Evolutionary conservation across 129 eudicot species (phyloP), one percentile per base, ranked within the genome.

Genomic region (Centaurea solstitialis): DNA sequence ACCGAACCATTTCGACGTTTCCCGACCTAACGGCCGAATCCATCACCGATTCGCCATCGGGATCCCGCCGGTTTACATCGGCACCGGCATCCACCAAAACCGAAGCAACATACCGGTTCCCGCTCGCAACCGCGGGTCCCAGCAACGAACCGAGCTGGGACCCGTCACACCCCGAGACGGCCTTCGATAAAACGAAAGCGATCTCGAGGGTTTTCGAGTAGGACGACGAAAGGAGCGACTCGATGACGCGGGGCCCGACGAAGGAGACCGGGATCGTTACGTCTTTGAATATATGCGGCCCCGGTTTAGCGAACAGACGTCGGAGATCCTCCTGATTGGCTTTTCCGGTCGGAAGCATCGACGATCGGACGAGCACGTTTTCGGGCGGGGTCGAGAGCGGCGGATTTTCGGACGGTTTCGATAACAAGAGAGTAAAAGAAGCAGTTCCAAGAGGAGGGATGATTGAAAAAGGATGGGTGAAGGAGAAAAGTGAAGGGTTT

Each of bases 291-390:
- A 93, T 87, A 39, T 88, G 92, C 0, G 87, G 92, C 0, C 96
- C 96, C 0, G 90, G 92, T 74, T 81, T 86, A 2, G 92, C 84
- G 74, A 93, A 93, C 35, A 93, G 74, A 0, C 89, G 88, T 24
- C 83, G 83, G 83, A 93, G 93, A 21, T 93, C 89, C 6, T 93
- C 98, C 17, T 68, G 91, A 23, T 61, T 72, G 79, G 98, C 98
- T 79, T 89, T 93, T 30, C 98, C 93, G n/a, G 93, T 90, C 13
- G 96, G 96, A 17, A 93, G 88, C 90, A 93, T 87, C 10, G 98
- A 86, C n/a, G 98, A 86, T 9, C 87, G 78, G 76, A 93, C 93
- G 0, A 87, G 85, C 13, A 93, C 75, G 17, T 70, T 82, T 43
- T 88, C 93, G 3, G 80, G 87, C 10, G 93, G 88, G 33, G 96